phyloP scores from a whole-genome alignment of 2,329 filamentous ascomycete genomes.

The Talaromyces sp. region DNA sequence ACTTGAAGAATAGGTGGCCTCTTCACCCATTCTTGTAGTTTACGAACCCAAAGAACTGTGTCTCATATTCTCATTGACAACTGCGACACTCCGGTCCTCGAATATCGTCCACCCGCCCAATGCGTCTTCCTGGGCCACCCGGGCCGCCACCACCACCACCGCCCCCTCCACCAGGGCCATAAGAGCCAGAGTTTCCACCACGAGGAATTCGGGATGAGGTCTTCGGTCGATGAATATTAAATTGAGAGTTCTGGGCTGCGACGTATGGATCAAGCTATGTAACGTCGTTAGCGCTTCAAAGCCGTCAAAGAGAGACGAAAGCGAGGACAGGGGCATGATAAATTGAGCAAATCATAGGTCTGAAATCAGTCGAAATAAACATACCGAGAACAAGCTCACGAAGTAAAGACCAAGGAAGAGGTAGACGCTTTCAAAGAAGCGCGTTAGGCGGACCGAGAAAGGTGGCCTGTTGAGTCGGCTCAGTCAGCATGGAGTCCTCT shows the following conservation, averaged over 20 bases:
- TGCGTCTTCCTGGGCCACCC: constrained; percentile 37
- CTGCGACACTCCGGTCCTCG: constrained; percentile 52
- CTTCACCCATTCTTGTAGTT: no score
- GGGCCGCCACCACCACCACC: constrained; percentile 29
- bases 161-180: constrained; percentile 29
- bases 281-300: constrained; percentile 16
- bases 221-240: constrained; percentile 44
- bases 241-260: constrained; percentile 49
- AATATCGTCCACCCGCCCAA: constrained; percentile 53
- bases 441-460: constrained; percentile 45
- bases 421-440: constrained; percentile 47
- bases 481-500: neutral
- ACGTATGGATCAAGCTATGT: constrained; percentile 49
- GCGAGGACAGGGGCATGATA: neutral
- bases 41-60: no score
- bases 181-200: constrained; percentile 24
- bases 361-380: constrained; percentile 4
- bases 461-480: constrained; percentile 42
- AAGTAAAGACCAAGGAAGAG: constrained; percentile 54
- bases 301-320: neutral
- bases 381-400: constrained; percentile 52
- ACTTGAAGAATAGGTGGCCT: no score
- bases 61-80: constrained; percentile 35
- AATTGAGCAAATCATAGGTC: neutral
- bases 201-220: constrained; percentile 30